Base-by-base conservation (phyloP, 176 grass and related monocot genomes). In the Alopecurus myosuroides region DNA sequence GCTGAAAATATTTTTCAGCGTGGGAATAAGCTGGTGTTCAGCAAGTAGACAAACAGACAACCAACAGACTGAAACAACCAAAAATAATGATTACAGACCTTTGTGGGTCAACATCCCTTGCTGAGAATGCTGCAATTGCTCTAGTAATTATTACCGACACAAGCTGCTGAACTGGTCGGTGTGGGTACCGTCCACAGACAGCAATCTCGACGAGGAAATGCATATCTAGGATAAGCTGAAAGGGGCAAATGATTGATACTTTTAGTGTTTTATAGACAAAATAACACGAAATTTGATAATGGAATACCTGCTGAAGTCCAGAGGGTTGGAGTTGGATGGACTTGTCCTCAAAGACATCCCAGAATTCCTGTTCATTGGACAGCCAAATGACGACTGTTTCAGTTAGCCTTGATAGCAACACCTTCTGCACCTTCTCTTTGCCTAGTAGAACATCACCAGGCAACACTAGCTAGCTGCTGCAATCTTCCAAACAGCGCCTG, bases 301-400 rank as follows among this genome's bases (percentile, higher is more conserved):
- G 42, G 68, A 46, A 50, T 80, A 89, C 97, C 91, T 98, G 97
- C 74, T 96, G 97, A 51, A 98, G 31, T 57, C 93, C 93, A 11
- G 86, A 92, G 69, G 97, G 89, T 20, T 83, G 88, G 81, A 98
- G 89, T 77, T 94, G 85, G 42, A 78, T 77, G 10, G 87, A 91
- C 17, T 90, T 64, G 29, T 90, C 88, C 37, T 94, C 89, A 77
- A 95, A 98, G 55, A 95, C 89, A 31, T 92, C 89, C 97, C 97
- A 95, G 70, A 98, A 98, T 61, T 95, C 96, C 68, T 98, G 91
- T 71, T 98, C 93, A 51, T 98, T 76, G 60, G 93, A 95, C 30
- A 98, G 91, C 97, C 97, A 98, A 77, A 95, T 95, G 80, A 94
- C 81, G 52, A 98, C 97, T 4, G 93, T 95, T 86, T 98, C 93